Evolutionary conservation across 805 yeast genomes (phyloP).

Genomic region (Hanseniaspora nectarophila): DNA sequence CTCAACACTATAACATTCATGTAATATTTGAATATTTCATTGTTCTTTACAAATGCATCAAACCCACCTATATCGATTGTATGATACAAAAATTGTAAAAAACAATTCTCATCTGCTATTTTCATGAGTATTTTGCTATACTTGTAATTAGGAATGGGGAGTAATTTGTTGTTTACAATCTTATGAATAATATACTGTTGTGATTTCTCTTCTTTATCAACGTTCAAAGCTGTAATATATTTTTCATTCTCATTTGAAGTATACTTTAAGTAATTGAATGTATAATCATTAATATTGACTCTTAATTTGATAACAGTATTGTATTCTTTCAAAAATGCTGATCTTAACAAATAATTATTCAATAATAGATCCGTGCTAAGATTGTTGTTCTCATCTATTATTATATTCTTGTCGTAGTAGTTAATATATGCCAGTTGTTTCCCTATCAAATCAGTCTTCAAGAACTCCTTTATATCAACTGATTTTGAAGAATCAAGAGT

Average conservation of each 20-base stretch:
- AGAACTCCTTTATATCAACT: background rate
- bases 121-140: background rate
- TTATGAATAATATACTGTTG: background rate
- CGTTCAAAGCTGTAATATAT: background rate
- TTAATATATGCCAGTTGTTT: background rate
- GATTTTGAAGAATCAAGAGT: background rate
- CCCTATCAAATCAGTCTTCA: background rate
- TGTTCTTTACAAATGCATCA: background rate
- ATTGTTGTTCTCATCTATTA: background rate
- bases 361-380: background rate
- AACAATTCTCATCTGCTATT: background rate
- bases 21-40: conserved; percentile 1
- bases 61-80: background rate
- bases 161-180: background rate
- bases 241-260: background rate
- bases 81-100: background rate
- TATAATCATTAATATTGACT: background rate
- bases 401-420: background rate
- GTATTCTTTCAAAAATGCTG: background rate
- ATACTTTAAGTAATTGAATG: background rate
- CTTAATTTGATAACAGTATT: conserved; percentile 1
- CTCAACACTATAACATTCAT: background rate
- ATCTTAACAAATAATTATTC: background rate
- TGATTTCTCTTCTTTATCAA: background rate
- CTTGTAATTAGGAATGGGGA: background rate